Conservation (phyloP, 179 eudicot species). For the Vitellaria paradoxa region DNA sequence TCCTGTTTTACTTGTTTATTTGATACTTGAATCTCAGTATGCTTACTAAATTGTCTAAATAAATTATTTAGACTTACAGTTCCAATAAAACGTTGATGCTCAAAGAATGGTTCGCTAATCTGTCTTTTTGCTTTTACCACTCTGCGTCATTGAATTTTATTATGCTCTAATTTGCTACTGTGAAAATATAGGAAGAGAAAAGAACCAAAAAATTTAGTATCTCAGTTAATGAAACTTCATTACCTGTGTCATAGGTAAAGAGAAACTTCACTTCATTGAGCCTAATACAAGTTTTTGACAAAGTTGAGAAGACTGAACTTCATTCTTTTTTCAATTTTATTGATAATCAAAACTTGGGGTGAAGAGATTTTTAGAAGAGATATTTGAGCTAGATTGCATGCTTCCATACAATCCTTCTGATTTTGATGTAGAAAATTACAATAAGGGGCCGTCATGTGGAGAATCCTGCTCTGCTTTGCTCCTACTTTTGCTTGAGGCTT, state of each 20-base stretch:
- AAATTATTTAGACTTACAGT: background rate
- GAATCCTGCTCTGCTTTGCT: background rate
- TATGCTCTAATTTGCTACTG: background rate
- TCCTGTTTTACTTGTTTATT: background rate
- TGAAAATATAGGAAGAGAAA: background rate
- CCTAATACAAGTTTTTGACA: background rate
- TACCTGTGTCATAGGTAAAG: background rate
- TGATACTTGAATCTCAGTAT: background rate
- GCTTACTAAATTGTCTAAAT: background rate
- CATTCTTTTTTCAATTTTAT: background rate
- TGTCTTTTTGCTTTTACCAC: background rate
- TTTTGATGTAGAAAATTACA: background rate
- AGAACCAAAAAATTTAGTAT: background rate
- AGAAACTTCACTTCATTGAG: background rate
- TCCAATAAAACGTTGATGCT: background rate
- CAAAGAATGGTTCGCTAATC: background rate
- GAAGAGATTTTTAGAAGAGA: background rate
- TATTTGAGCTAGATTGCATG: background rate
- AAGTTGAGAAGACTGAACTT: background rate
- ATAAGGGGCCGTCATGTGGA: background rate
- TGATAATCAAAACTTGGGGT: background rate
- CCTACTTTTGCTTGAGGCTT: slow-evolving; percentile 4
- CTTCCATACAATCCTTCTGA: background rate
- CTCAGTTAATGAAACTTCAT: background rate
- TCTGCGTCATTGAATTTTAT: background rate